phyloP scores from a whole-genome alignment of 2,329 filamentous ascomycete species.

The Xylaria sp. region DNA sequence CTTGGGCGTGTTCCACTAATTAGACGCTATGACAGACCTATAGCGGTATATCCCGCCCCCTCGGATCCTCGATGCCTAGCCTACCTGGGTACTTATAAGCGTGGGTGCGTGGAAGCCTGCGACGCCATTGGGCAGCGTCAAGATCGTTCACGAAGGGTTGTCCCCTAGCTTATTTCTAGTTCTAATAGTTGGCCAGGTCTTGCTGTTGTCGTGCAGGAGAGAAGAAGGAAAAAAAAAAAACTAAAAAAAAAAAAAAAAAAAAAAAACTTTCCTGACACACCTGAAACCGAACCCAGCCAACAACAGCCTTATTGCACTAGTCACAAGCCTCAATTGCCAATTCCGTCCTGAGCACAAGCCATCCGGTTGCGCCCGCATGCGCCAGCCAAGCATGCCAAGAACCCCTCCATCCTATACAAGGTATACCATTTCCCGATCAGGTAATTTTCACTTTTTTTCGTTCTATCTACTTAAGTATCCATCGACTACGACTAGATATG shows the following conservation, averaged over 20 bases:
- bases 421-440: background rate
- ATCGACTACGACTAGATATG: background rate
- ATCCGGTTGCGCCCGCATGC: slow-evolving; percentile 1
- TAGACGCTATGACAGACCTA: background rate
- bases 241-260: too few relatives aligned
- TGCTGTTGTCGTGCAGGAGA: background rate
- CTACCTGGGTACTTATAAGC: background rate
- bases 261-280: background rate
- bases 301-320: background rate
- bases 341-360: background rate
- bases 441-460: too few relatives aligned
- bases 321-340: background rate
- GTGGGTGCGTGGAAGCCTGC: too few relatives aligned
- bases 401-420: background rate
- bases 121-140: too few relatives aligned
- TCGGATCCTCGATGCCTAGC: background rate
- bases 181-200: background rate
- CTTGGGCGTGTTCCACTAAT: background rate
- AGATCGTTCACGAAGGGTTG: too few relatives aligned
- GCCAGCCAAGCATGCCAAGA: slow-evolving; percentile 4
- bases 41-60: background rate
- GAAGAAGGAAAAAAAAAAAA: too few relatives aligned
- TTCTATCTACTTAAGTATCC: too few relatives aligned
- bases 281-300: slow-evolving; percentile 4
- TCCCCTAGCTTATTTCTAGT: background rate